A percentile compares a stretch with the other conserved stretches of the same genome.
Conservation (phyloP, 768 basidiomycete species). For the Panaeolus cyanescens region DNA sequence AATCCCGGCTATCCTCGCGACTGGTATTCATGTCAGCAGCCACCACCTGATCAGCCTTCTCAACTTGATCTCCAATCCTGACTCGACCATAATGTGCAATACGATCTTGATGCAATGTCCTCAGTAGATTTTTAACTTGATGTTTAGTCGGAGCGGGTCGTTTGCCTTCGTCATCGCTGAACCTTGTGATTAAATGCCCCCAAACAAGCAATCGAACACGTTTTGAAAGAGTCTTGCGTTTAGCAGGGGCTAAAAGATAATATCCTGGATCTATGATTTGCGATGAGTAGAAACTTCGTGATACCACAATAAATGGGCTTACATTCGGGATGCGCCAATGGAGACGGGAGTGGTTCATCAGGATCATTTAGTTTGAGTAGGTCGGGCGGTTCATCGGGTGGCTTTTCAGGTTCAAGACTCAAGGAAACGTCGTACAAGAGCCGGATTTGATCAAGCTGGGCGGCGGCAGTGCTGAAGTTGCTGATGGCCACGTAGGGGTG, state of each 20-base stretch:
- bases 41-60: not conserved
- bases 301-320: not conserved
- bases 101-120: not conserved
- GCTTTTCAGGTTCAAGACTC: slow-evolving; percentile 13
- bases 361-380: too few relatives aligned
- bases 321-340: not conserved
- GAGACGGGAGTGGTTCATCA: not conserved
- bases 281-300: not conserved
- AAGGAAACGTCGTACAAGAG: slow-evolving; percentile 23
- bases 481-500: slow-evolving; percentile 33
- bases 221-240: too few relatives aligned
- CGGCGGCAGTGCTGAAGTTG: slow-evolving; percentile 22
- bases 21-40: not conserved
- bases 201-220: too few relatives aligned
- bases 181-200: too few relatives aligned
- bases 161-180: too few relatives aligned
- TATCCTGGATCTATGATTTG: too few relatives aligned
- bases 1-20: slow-evolving; percentile 3
- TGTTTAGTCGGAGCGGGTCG: not conserved
- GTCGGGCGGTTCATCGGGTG: too few relatives aligned
- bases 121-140: not conserved
- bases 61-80: not conserved
- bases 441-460: slow-evolving; percentile 34
- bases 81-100: not conserved
- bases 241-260: too few relatives aligned